Conservation (phyloP, 495 filamentous ascomycete species). For the Venustampulla echinocandica region DNA sequence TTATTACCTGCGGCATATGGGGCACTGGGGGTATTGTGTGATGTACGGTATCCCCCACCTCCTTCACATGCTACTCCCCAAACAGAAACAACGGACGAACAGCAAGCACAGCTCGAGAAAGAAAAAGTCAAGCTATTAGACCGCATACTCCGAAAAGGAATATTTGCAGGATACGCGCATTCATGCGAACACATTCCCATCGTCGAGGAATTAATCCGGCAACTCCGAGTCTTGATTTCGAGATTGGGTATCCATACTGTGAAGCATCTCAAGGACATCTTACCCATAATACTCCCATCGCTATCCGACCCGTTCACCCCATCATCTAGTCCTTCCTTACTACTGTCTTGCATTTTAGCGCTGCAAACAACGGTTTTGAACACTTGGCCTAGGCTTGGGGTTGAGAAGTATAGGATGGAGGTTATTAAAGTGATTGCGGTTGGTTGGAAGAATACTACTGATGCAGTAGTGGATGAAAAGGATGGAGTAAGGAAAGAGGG, state of each 20-base stretch:
- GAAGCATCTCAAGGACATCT: slow-evolving; percentile 65
- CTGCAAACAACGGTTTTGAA: slow-evolving; percentile 53
- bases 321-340: slow-evolving; percentile 44
- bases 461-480: slow-evolving; percentile 46
- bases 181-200: slow-evolving; percentile 41
- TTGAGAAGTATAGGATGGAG: slow-evolving; percentile 52
- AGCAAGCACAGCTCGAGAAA: not conserved
- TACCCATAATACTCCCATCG: slow-evolving; percentile 58
- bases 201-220: slow-evolving; percentile 48
- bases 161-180: slow-evolving; percentile 46
- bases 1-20: slow-evolving; percentile 60
- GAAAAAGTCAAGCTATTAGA: slow-evolving; percentile 32
- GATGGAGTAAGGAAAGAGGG: slow-evolving; percentile 37
- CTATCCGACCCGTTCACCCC: slow-evolving; percentile 65
- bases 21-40: slow-evolving; percentile 51
- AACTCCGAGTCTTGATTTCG: slow-evolving; percentile 42
- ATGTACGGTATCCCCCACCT: slow-evolving; percentile 26
- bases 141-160: slow-evolving; percentile 44
- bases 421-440: slow-evolving; percentile 53
- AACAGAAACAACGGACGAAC: slow-evolving; percentile 12
- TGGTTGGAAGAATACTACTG: slow-evolving; percentile 54
- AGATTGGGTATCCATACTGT: slow-evolving; percentile 60
- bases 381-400: slow-evolving; percentile 63
- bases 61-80: slow-evolving; percentile 18
- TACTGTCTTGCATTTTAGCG: slow-evolving; percentile 43